Percentiles rank a stretch among this genome's conserved stretches.
phyloP scores from a whole-genome alignment of 2,329 filamentous ascomycete species.

The Phialophora verrucosa region DNA sequence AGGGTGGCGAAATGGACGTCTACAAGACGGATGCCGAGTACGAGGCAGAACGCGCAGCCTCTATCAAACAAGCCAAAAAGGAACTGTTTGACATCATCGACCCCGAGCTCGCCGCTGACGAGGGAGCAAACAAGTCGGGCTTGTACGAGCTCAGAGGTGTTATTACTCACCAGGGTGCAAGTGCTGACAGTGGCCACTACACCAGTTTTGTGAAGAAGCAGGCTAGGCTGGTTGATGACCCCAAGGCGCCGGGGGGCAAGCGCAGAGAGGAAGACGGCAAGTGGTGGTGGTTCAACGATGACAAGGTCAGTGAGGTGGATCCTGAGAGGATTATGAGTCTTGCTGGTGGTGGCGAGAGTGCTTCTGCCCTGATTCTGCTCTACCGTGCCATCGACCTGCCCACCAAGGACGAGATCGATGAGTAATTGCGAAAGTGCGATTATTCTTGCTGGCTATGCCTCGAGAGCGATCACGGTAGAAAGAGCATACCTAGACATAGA shows the following conservation, averaged over 20 bases:
- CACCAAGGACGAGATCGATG: slow-evolving; percentile 47
- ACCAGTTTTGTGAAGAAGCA: slow-evolving; percentile 97
- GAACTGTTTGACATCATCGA: slow-evolving; percentile 81
- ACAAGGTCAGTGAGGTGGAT: slow-evolving; percentile 91
- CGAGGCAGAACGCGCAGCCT: slow-evolving; percentile 79
- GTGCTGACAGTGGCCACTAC: slow-evolving; percentile 97
- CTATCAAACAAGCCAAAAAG: slow-evolving; percentile 81
- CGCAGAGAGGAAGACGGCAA: slow-evolving; percentile 83
- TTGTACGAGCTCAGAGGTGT: slow-evolving; percentile 93
- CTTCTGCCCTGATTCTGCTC: slow-evolving; percentile 58
- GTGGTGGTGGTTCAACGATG: slow-evolving; percentile 99
- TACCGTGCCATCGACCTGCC: slow-evolving; percentile 58
- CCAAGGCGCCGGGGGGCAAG: slow-evolving; percentile 71
- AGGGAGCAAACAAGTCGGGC: slow-evolving; percentile 88
- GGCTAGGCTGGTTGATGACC: slow-evolving; percentile 65
- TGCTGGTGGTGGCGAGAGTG: slow-evolving; percentile 73
- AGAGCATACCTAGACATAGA: slow-evolving; percentile 20
- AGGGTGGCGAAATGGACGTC: slow-evolving; percentile 71
- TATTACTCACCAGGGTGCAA: slow-evolving; percentile 94
- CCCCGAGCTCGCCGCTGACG: slow-evolving; percentile 74
- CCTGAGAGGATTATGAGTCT: slow-evolving; percentile 89
- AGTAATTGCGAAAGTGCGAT: slow-evolving; percentile 4
- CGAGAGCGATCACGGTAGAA: background rate
- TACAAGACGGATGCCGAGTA: slow-evolving; percentile 95
- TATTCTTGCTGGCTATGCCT: background rate